phyloP scores from a whole-genome alignment of 148 eudicot species.

The Suaeda aralocaspica region DNA sequence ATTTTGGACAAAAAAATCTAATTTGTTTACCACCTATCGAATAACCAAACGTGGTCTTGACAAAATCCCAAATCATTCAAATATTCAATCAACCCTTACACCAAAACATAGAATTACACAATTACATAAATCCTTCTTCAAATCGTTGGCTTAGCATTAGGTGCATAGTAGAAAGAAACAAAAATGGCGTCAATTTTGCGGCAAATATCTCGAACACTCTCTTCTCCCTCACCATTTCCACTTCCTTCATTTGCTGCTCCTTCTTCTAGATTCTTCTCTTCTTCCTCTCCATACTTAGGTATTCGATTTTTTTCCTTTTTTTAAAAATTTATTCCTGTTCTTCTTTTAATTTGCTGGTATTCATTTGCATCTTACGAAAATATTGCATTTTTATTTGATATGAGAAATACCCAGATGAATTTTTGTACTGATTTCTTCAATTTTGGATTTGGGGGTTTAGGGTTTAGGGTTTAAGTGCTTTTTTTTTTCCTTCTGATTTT shows the following conservation, averaged over 20 bases:
- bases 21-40: too few relatives aligned
- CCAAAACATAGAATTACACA: background rate
- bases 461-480: conserved; percentile 27
- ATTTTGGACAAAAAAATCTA: too few relatives aligned
- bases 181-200: conserved; percentile 27
- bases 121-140: background rate
- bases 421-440: background rate
- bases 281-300: conserved; percentile 34
- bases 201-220: conserved; percentile 20
- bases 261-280: conserved; percentile 33
- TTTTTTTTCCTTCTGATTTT: background rate
- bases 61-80: too few relatives aligned
- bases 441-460: conserved; percentile 3
- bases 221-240: conserved; percentile 6
- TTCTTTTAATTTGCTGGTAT: background rate
- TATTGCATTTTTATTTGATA: background rate
- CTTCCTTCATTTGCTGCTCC: background rate
- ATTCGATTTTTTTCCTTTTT: background rate
- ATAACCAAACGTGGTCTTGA: too few relatives aligned
- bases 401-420: background rate
- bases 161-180: background rate
- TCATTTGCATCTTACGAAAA: background rate
- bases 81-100: too few relatives aligned
- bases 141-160: background rate
- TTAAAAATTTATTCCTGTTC: background rate